Conservation (phyloP, 495 filamentous ascomycete genomes). For the Neurospora tetraspora region DNA sequence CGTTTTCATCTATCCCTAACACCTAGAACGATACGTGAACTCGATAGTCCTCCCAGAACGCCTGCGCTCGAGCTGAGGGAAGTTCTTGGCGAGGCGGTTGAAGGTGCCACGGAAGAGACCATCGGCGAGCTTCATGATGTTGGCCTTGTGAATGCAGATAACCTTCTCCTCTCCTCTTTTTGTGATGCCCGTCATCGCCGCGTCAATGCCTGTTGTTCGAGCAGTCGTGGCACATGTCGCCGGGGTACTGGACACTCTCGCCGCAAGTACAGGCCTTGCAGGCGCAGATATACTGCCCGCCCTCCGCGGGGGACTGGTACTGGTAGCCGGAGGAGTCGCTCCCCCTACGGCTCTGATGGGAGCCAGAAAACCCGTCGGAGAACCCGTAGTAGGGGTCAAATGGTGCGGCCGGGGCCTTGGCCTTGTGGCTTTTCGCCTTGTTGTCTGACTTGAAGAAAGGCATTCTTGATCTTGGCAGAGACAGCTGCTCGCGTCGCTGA, state of each 20-base stretch:
- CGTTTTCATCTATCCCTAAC: background rate
- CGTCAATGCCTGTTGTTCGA: background rate
- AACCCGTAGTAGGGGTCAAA: background rate
- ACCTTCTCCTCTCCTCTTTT: constrained; percentile 33
- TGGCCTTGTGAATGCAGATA: constrained; percentile 98
- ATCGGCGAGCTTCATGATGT: constrained; percentile 99
- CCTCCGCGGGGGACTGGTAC: background rate
- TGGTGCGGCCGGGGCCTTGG: background rate
- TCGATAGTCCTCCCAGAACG: background rate
- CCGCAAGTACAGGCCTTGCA: constrained; percentile 1
- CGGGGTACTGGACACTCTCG: background rate
- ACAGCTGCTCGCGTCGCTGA: background rate
- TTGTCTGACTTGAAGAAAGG: background rate
- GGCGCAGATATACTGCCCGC: background rate
- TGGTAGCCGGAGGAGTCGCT: background rate
- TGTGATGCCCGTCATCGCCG: background rate
- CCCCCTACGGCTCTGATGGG: background rate
- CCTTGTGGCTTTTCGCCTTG: background rate
- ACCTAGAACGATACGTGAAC: background rate
- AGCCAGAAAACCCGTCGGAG: background rate
- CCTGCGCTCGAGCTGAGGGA: constrained; percentile 77
- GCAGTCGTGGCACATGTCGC: constrained; percentile 2
- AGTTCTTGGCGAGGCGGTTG: constrained; percentile 83
- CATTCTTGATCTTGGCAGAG: background rate
- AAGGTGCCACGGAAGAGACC: constrained; percentile 97